phyloP scores from a whole-genome alignment of 106 monocot genomes.

The Dioscorea alata region DNA sequence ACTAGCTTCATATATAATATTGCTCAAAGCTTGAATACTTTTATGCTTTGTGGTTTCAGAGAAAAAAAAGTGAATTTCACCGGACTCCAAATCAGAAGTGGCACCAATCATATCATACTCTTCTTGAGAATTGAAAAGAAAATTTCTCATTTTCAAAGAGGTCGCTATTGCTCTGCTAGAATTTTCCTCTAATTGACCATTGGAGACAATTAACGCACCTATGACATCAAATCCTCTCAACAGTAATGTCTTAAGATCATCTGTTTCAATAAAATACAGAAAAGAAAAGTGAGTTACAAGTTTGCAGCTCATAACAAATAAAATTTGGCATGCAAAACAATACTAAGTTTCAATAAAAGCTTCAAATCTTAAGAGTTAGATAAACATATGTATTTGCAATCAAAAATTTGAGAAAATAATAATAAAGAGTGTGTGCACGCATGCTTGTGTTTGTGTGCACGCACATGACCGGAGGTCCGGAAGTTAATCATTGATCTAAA shows the following conservation, averaged over 20 bases:
- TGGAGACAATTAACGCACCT: slow-evolving; percentile 55
- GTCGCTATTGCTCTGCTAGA: slow-evolving; percentile 48
- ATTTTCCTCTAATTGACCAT: slow-evolving; percentile 36
- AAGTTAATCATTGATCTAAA: too few relatives aligned
- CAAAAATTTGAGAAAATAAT: too few relatives aligned
- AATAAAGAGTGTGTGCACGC: too few relatives aligned
- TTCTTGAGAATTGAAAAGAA: slow-evolving; percentile 36
- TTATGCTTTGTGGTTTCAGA: slow-evolving; percentile 24
- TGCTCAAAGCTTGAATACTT: slow-evolving; percentile 23
- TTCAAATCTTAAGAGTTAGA: not conserved
- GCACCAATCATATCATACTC: slow-evolving; percentile 54
- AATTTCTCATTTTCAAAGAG: slow-evolving; percentile 38
- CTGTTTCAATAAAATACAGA: slow-evolving; percentile 28
- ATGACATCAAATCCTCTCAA: slow-evolving; percentile 73
- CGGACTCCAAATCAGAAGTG: slow-evolving; percentile 19
- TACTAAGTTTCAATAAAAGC: not conserved
- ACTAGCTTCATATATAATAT: slow-evolving; percentile 55
- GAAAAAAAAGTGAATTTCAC: slow-evolving; percentile 52
- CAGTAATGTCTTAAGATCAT: slow-evolving; percentile 63
- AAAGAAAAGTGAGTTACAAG: not conserved
- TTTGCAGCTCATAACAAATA: not conserved
- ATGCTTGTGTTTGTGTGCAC: too few relatives aligned
- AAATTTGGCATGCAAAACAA: too few relatives aligned
- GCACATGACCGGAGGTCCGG: too few relatives aligned
- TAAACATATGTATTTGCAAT: too few relatives aligned